A percentile compares a stretch with the other conserved stretches of the same genome.
Conservation (phyloP, 371 early-diverging fungal species). For the Chytridiales sp. region DNA sequence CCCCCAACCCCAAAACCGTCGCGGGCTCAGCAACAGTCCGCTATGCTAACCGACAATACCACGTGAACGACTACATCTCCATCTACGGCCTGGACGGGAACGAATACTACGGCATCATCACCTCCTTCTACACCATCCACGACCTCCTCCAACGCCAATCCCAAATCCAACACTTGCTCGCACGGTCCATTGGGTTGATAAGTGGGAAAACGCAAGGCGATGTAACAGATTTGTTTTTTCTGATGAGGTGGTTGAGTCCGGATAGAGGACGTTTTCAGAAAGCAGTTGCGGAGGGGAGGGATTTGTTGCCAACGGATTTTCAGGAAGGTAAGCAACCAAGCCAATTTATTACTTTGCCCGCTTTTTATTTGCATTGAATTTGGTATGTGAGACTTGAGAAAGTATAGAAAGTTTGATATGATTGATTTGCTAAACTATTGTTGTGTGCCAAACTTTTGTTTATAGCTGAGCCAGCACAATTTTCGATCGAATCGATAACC, state of each 20-base stretch:
- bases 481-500: slow-evolving; percentile 3
- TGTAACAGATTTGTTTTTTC: slow-evolving; percentile 8
- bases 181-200: neutral
- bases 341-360: too few species aligned
- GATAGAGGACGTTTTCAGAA: neutral
- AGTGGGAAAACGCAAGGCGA: neutral
- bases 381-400: too few species aligned
- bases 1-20: too few species aligned
- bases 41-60: neutral
- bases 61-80: slow-evolving; percentile 4
- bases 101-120: slow-evolving; percentile 10
- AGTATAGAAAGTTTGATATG: too few species aligned
- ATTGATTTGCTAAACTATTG: neutral
- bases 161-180: neutral
- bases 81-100: neutral
- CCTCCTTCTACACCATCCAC: neutral
- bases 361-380: too few species aligned
- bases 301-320: slow-evolving; percentile 8
- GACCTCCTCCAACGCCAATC: neutral
- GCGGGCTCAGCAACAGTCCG: neutral
- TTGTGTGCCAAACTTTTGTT: neutral
- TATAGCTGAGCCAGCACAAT: neutral
- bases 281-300: slow-evolving; percentile 7
- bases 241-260: slow-evolving; percentile 9
- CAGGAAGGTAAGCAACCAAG: slow-evolving; percentile 1